These are phyloP conservation scores for Flaveria floridana DNA, from an alignment of 140 eudicot genomes.

Conservation along the genomic window DNA sequence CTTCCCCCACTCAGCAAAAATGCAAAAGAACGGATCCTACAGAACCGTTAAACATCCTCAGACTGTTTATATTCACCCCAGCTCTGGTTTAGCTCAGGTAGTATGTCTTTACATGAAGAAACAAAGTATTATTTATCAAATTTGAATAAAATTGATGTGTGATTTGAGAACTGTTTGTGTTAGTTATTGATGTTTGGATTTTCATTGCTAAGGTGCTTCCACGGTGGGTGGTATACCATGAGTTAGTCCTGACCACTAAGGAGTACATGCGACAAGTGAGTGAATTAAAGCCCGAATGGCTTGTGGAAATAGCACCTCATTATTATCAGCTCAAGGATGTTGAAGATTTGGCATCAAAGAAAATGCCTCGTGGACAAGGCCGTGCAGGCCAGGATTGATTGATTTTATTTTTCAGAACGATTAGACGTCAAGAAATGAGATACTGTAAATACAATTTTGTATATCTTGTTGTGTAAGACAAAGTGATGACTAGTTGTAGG, in stretches of 20 bases:
- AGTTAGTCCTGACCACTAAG: conserved; percentile 59
- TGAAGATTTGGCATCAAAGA: conserved; percentile 76
- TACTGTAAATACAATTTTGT: conserved; percentile 46
- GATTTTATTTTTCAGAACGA: not conserved
- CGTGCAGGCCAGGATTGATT: conserved; percentile 48
- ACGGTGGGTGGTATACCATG: conserved; percentile 78
- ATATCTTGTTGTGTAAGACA: conserved; percentile 14
- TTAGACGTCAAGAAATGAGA: conserved; percentile 3
- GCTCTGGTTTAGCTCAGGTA: conserved; percentile 70
- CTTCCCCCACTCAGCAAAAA: conserved; percentile 67
- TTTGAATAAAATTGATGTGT: not conserved
- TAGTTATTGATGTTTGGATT: conserved; percentile 1
- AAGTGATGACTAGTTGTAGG: conserved; percentile 9
- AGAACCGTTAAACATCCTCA: conserved; percentile 68
- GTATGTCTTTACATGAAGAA: not conserved
- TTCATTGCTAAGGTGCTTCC: conserved; percentile 46
- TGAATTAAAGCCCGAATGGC: conserved; percentile 62
- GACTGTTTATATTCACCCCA: conserved; percentile 77
- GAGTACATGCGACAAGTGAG: conserved; percentile 68
- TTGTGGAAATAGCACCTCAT: conserved; percentile 70
- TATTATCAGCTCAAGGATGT: conserved; percentile 61
- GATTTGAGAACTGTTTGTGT: not conserved
- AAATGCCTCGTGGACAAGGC: conserved; percentile 88
- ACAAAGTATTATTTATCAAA: not conserved
- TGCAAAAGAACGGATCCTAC: conserved; percentile 68